Conservation (phyloP, 495 filamentous ascomycete species). For the Hyphodiscus hymeniophilus region DNA sequence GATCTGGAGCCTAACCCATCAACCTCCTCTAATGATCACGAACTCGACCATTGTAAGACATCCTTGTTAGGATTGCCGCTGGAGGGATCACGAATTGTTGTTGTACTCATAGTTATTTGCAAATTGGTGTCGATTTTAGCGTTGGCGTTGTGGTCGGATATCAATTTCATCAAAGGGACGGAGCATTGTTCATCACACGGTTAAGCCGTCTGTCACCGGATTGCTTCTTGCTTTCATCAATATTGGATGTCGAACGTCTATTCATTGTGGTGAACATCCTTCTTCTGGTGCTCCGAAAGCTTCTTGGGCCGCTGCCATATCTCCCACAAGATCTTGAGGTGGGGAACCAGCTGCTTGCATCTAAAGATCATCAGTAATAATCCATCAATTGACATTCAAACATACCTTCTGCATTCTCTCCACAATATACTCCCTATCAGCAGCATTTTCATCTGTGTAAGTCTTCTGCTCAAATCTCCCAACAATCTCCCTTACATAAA, state of each 20-base stretch:
- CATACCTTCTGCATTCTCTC: slow-evolving; percentile 94
- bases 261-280: slow-evolving; percentile 64
- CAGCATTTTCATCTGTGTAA: slow-evolving; percentile 73
- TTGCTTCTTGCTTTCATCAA: background rate
- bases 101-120: background rate
- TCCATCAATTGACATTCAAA: slow-evolving; percentile 5
- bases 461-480: slow-evolving; percentile 69
- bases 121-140: slow-evolving; percentile 9
- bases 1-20: too few species aligned
- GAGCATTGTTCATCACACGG: background rate
- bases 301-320: slow-evolving; percentile 73
- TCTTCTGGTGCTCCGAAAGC: slow-evolving; percentile 61
- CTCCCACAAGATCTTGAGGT: slow-evolving; percentile 80
- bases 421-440: slow-evolving; percentile 86
- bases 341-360: slow-evolving; percentile 95
- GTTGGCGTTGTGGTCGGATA: slow-evolving; percentile 14
- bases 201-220: background rate
- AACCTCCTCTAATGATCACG: too few species aligned
- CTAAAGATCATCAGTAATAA: slow-evolving; percentile 27
- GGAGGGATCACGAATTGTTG: background rate
- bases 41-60: too few species aligned
- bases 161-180: slow-evolving; percentile 3
- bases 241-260: slow-evolving; percentile 18
- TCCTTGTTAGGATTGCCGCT: too few species aligned
- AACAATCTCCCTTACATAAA: slow-evolving; percentile 80